A percentile compares a stretch with the other conserved stretches of the same genome.
Conservation (phyloP, 495 filamentous ascomycete genomes). For the Tuber microsphaerosporum region DNA sequence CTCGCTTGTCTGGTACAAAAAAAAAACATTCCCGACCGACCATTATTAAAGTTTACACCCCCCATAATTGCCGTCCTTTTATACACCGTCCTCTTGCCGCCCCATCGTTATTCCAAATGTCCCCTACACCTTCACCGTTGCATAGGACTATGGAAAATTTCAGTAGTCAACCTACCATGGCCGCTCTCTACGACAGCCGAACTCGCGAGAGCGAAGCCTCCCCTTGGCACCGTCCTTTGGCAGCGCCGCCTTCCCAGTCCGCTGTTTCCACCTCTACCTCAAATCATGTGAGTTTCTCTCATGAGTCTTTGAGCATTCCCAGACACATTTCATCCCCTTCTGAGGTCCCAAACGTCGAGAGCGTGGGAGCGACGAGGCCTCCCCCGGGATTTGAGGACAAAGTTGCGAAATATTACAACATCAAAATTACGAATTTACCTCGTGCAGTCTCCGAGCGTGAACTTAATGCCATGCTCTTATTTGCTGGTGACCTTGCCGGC, state of each 20-base stretch:
- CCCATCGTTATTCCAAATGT: background rate
- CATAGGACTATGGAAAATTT: background rate
- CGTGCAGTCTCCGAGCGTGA: slow-evolving; percentile 31
- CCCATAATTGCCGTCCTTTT: background rate
- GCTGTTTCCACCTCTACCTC: slow-evolving; percentile 1
- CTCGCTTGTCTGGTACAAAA: slow-evolving; percentile 29
- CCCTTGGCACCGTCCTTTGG: background rate
- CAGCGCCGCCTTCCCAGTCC: background rate
- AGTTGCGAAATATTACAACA: slow-evolving; percentile 20
- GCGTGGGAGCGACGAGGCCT: slow-evolving; percentile 18
- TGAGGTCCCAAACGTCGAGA: slow-evolving; percentile 26
- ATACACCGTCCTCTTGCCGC: background rate
- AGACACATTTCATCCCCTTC: slow-evolving; percentile 33
- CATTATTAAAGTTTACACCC: background rate
- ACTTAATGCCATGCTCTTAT: slow-evolving; percentile 33
- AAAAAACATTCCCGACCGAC: background rate
- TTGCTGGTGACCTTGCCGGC: slow-evolving; percentile 33
- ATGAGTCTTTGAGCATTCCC: slow-evolving; percentile 10
- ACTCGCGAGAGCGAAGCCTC: background rate
- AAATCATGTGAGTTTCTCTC: background rate
- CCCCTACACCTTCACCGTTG: slow-evolving; percentile 1
- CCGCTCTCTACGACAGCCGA: slow-evolving; percentile 3
- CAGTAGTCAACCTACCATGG: background rate
- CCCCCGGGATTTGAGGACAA: slow-evolving; percentile 31
- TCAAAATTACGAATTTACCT: slow-evolving; percentile 33